Conservation (phyloP, 1,284 basidiomycete species). For the Fistulinella cinereoalba region DNA sequence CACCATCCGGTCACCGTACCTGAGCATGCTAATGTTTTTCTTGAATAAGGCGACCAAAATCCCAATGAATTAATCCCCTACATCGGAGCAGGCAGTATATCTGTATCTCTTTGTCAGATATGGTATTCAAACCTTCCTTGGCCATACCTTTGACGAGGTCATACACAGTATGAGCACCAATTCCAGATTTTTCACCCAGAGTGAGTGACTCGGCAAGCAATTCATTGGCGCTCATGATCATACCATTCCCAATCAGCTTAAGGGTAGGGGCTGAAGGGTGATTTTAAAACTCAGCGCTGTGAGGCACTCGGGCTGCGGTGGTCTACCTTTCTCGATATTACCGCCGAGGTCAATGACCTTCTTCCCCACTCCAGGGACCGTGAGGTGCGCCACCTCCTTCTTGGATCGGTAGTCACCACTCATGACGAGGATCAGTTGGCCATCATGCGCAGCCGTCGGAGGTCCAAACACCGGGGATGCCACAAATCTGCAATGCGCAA, state of each 20-base stretch:
- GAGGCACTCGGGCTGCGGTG: no score
- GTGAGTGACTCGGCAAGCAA: conserved; percentile 81
- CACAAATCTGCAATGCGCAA: conserved; percentile 66
- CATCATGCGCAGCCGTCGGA: conserved; percentile 63
- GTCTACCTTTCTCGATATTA: conserved; percentile 71
- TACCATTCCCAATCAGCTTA: conserved; percentile 77
- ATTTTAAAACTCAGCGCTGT: no score
- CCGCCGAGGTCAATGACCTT: conserved; percentile 75
- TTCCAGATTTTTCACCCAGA: conserved; percentile 81
- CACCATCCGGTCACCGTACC: conserved; percentile 68
- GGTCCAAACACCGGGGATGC: conserved; percentile 82
- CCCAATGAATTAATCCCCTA: conserved; percentile 27
- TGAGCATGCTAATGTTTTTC: conserved; percentile 41
- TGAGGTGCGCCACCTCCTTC: conserved; percentile 72
- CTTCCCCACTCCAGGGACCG: conserved; percentile 76
- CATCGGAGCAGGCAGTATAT: conserved; percentile 60
- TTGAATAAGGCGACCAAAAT: conserved; percentile 3
- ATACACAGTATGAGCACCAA: conserved; percentile 60
- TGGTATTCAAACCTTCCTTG: conserved; percentile 18
- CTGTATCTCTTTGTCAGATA: conserved; percentile 31
- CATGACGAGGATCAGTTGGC: conserved; percentile 73
- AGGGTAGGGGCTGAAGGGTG: conserved; percentile 59
- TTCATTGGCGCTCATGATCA: conserved; percentile 72
- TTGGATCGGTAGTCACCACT: conserved; percentile 84
- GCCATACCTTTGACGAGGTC: conserved; percentile 56